Percentiles rank a stretch among this genome's conserved stretches.
phyloP scores from a whole-genome alignment of 345 rosid species.

The Reutealis trisperma region DNA sequence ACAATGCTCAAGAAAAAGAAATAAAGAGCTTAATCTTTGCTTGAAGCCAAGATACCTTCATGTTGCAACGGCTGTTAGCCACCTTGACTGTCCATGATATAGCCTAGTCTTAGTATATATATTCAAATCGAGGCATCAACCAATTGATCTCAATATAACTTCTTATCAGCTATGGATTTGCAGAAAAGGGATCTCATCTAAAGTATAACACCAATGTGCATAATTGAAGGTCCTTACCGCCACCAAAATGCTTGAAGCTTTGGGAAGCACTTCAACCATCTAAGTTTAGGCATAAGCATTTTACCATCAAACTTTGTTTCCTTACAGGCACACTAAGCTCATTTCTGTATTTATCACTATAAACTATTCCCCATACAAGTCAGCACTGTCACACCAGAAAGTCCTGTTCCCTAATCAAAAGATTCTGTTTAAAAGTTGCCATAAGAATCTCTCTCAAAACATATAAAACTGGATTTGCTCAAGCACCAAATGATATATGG shows the following conservation, averaged over 20 bases:
- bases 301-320: not conserved
- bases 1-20: not conserved
- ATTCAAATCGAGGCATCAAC: not conserved
- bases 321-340: not conserved
- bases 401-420: slow-evolving; percentile 1
- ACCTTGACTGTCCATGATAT: not conserved
- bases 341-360: not conserved
- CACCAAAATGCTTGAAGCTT: slow-evolving; percentile 11
- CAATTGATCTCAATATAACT: not conserved
- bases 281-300: not conserved
- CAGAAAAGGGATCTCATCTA: not conserved
- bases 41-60: not conserved
- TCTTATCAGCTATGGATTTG: not conserved
- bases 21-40: not conserved
- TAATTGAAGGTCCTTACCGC: not conserved
- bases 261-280: slow-evolving; percentile 6
- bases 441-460: not conserved
- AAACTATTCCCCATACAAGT: not conserved
- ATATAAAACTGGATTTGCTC: not conserved
- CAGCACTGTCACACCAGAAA: slow-evolving; percentile 7
- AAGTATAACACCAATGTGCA: not conserved
- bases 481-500: slow-evolving; percentile 4
- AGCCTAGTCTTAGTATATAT: not conserved
- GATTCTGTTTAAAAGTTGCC: not conserved
- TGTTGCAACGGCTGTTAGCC: not conserved